Conservation (phyloP, 2,329 filamentous ascomycete species). For the Aspergillus ustus region DNA sequence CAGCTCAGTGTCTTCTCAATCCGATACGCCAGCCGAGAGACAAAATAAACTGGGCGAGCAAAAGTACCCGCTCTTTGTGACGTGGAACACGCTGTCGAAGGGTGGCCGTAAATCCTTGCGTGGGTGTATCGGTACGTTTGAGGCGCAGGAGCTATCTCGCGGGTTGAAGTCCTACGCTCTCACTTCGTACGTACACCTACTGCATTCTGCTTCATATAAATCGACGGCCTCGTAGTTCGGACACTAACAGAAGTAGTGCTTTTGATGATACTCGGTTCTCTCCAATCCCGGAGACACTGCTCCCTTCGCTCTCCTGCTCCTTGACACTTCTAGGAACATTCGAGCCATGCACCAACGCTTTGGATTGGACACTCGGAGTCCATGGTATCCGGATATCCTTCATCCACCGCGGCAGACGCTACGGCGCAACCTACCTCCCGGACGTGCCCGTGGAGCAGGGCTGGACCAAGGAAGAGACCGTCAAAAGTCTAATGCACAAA, state of each 20-base stretch:
- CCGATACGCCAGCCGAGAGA: constrained; percentile 22
- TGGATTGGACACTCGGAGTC: constrained; percentile 85
- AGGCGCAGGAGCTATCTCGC: constrained; percentile 70
- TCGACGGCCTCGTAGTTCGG: neutral
- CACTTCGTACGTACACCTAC: constrained; percentile 63
- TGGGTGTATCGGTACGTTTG: constrained; percentile 96
- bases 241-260: constrained; percentile 49
- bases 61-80: constrained; percentile 83
- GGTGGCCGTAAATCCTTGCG: constrained; percentile 71
- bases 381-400: constrained; percentile 91
- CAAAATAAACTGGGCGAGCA: constrained; percentile 41
- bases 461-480: constrained; percentile 90
- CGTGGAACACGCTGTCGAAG: constrained; percentile 79
- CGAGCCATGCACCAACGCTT: constrained; percentile 70
- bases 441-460: constrained; percentile 91
- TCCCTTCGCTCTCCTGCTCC: constrained; percentile 55
- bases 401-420: constrained; percentile 70
- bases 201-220: neutral
- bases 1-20: constrained; percentile 46
- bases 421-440: constrained; percentile 88
- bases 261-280: constrained; percentile 67
- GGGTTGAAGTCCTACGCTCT: constrained; percentile 81
- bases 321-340: constrained; percentile 88
- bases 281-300: constrained; percentile 58
- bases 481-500: constrained; percentile 90